These are phyloP conservation scores for Aristolochia fimbriata DNA, from an alignment of 164 flowering plant species.

Conservation along the genomic window DNA sequence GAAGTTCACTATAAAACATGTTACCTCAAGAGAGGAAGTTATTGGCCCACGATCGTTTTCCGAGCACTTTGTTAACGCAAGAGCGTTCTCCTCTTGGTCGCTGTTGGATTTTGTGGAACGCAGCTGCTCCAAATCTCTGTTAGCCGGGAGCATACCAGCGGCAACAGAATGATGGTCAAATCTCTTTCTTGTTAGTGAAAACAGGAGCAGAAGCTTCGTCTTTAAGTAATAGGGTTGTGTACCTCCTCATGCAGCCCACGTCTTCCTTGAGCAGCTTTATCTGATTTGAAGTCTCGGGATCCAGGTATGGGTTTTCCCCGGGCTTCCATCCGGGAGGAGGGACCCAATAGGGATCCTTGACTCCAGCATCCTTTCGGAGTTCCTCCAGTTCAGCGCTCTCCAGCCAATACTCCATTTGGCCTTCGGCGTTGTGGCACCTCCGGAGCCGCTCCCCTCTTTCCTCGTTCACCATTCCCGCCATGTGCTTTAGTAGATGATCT, in stretches of 20 bases:
- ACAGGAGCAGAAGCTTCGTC: not conserved
- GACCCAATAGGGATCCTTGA: constrained; percentile 71
- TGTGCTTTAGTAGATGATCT: constrained; percentile 85
- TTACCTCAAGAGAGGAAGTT: too few relatives aligned
- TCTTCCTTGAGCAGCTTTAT: constrained; percentile 40
- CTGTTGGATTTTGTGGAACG: not conserved
- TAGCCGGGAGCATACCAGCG: not conserved
- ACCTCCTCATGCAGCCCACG: constrained; percentile 41
- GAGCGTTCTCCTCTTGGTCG: too few relatives aligned
- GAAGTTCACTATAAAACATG: too few relatives aligned
- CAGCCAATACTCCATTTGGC: constrained; percentile 95
- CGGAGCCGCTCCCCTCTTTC: constrained; percentile 62
- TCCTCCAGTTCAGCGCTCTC: constrained; percentile 60
- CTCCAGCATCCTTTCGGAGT: constrained; percentile 66
- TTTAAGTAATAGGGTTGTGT: too few relatives aligned
- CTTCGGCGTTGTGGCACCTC: constrained; percentile 76
- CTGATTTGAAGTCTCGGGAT: constrained; percentile 50
- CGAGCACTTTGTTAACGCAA: too few relatives aligned
- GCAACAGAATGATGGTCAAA: not conserved
- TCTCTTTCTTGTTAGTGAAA: not conserved
- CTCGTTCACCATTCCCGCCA: constrained; percentile 72
- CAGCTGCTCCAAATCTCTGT: not conserved
- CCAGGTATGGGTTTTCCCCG: constrained; percentile 55
- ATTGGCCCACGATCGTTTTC: too few relatives aligned
- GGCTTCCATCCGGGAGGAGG: constrained; percentile 90